Evolutionary conservation across 208 protist species (phyloP).

Genomic region (Porcisia deanei): DNA sequence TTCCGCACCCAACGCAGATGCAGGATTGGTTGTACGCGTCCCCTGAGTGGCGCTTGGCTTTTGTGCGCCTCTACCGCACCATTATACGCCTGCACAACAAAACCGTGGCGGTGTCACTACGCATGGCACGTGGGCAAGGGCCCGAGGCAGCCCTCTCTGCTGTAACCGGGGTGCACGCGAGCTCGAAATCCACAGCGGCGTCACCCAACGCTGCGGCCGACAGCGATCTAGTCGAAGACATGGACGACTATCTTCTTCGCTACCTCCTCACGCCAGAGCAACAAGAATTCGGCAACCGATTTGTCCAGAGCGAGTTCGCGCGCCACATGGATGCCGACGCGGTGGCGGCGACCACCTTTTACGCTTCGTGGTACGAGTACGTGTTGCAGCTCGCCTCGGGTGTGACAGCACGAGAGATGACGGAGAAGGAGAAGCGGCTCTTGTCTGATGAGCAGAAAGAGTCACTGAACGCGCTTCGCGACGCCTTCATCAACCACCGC

Average conservation of each 20-base stretch:
- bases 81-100: slow-evolving; percentile 85
- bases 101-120: slow-evolving; percentile 59
- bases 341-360: slow-evolving; percentile 69
- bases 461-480: slow-evolving; percentile 63
- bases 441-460: slow-evolving; percentile 83
- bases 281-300: slow-evolving; percentile 84
- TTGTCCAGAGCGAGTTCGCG: slow-evolving; percentile 79
- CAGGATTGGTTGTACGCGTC: slow-evolving; percentile 39
- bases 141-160: slow-evolving; percentile 34
- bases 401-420: slow-evolving; percentile 73
- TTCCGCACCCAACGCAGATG: slow-evolving; percentile 70
- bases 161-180: slow-evolving; percentile 28
- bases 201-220: not conserved
- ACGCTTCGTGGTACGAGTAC: slow-evolving; percentile 88
- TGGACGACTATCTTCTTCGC: slow-evolving; percentile 45
- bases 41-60: slow-evolving; percentile 56
- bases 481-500: slow-evolving; percentile 41
- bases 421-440: slow-evolving; percentile 62
- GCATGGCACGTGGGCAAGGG: slow-evolving; percentile 24
- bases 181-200: not conserved
- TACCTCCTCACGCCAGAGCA: slow-evolving; percentile 72
- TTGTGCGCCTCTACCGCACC: slow-evolving; percentile 74
- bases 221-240: not conserved
- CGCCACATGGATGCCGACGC: slow-evolving; percentile 75
- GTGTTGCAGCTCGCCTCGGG: slow-evolving; percentile 76